Evolutionary conservation across 164 flowering plant genomes (phyloP).

Genomic region (Macadamia tetraphylla): DNA sequence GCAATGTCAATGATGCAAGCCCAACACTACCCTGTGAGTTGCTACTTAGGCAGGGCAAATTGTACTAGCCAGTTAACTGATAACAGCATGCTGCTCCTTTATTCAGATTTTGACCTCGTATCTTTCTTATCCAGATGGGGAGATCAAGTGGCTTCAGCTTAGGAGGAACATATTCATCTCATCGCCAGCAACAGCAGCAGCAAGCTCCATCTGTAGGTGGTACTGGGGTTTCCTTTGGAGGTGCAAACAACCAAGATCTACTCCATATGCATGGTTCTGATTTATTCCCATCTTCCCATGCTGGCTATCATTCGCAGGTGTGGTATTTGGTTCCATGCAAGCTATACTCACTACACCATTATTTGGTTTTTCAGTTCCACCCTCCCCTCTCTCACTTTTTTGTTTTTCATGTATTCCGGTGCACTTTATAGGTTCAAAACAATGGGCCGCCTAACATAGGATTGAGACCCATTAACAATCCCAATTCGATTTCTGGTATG

Average conservation of each 20-base stretch:
- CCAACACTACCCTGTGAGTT: constrained; percentile 33
- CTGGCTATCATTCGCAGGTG: constrained; percentile 12
- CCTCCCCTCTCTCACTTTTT: too few species aligned
- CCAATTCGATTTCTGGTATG: constrained; percentile 15
- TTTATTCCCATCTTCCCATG: constrained; percentile 1
- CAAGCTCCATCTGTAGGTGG: constrained; percentile 23
- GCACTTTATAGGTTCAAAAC: constrained; percentile 6
- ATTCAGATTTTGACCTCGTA: neutral
- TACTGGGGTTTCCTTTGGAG: constrained; percentile 15
- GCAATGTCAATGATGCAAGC: constrained; percentile 29
- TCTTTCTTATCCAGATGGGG: constrained; percentile 21
- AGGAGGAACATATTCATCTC: constrained; percentile 28
- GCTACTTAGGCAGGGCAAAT: neutral
- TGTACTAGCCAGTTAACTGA: neutral
- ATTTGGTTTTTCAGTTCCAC: neutral
- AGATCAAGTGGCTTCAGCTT: constrained; percentile 25
- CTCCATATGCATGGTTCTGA: constrained; percentile 26
- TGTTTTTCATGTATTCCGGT: neutral
- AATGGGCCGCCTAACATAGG: constrained; percentile 21
- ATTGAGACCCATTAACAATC: constrained; percentile 17
- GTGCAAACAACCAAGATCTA: constrained; percentile 19
- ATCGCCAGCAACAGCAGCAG: constrained; percentile 25
- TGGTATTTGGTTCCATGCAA: neutral
- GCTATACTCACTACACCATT: too few species aligned
- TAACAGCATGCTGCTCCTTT: neutral